Base-by-base conservation (phyloP, 805 yeast species). In the Saccharomycopsis amapae region DNA sequence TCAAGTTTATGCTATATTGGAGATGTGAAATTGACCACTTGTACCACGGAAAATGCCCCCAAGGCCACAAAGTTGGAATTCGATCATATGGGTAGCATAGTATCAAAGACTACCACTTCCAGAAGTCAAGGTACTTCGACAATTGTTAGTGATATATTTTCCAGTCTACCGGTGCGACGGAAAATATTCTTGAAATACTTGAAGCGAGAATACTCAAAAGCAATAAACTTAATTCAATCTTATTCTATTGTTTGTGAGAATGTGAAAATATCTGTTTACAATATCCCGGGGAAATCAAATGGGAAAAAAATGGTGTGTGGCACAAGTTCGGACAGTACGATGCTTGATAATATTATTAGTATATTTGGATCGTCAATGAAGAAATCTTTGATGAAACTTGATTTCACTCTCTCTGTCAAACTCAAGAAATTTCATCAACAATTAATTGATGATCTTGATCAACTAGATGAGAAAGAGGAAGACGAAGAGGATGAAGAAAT, bases 111-210 rank as follows among this genome's bases (percentile, higher is more conserved):
- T 15, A 59, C 70, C 0, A 68, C 81, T 1, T 65, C 74, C 1
- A 78, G 88, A 3, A 68, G 70, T 17, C 71, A 65, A 42, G 98
- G 99, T 1, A 89, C 97, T 0, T 64, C 76, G 0, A 73, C 87
- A 0, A 56, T 55, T 0, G 66, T 93, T 4, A 55, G 73, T 1
- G 69, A 78, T 34, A 55, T 93, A 9, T 93, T 93, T 57, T 61
- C 71, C 7, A 71, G 66, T 42, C 62, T 89, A 44, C 97, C 97
- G 0, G 98, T 94, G 5, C 68, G 99, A 49, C 69, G 78, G 40
- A 81, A 79, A 56, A 88, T 85, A 53, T 73, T 89, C 41, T 70
- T 67, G 17, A 85, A 79, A 56, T 81, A 83, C 53, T 57, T 66
- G 32, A 85, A 78, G 57, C 71, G 79, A 47, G 96, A 88, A 58